These are phyloP conservation scores for Leucocoprinus sp. DNA, from an alignment of 768 basidiomycete species.

Conservation along the genomic window DNA sequence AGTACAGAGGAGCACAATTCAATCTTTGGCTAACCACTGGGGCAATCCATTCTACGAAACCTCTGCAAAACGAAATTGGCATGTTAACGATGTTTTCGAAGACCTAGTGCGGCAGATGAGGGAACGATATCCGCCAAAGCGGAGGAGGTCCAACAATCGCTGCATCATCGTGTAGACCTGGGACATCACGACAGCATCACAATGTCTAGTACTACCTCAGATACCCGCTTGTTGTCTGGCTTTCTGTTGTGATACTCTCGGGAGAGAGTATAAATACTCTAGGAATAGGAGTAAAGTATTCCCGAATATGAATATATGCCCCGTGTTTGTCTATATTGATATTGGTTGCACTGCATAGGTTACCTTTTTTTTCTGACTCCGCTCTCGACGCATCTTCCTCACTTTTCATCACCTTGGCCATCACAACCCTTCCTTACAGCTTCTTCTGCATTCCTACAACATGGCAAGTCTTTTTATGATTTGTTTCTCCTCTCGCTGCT, in stretches of 20 bases:
- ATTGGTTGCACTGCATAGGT: background rate
- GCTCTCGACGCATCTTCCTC: constrained; percentile 5
- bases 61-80: constrained; percentile 81
- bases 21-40: constrained; percentile 59
- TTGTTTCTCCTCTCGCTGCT: background rate
- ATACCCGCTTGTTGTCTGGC: constrained; percentile 1
- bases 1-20: constrained; percentile 56
- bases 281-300: background rate
- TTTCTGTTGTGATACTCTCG: background rate
- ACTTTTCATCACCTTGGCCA: constrained; percentile 7
- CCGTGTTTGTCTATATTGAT: constrained; percentile 20
- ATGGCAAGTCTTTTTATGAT: constrained; percentile 18
- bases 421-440: background rate
- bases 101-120: constrained; percentile 73
- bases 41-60: constrained; percentile 77
- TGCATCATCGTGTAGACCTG: constrained; percentile 36
- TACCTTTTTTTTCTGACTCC: constrained; percentile 12
- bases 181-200: background rate
- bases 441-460: constrained; percentile 9
- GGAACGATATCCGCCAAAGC: constrained; percentile 46
- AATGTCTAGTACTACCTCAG: background rate
- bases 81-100: constrained; percentile 71
- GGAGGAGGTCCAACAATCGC: constrained; percentile 21
- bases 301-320: background rate
- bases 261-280: too few relatives aligned